phyloP scores from a whole-genome alignment of 2,329 filamentous ascomycete species.

The Lojkania enalia region DNA sequence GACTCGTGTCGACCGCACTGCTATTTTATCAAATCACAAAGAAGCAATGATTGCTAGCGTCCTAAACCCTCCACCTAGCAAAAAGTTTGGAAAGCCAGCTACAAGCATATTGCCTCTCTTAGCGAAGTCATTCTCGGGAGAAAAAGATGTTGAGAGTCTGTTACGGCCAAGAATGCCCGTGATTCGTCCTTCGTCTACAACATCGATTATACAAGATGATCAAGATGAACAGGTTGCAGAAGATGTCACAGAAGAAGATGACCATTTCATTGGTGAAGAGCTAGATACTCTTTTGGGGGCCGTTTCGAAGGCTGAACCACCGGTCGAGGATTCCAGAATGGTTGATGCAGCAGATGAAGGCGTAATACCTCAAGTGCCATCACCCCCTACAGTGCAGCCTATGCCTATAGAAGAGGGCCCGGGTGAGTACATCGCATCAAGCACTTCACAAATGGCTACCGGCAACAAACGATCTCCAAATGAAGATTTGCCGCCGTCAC shows the following conservation, averaged over 20 bases:
- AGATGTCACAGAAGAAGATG: slow-evolving; percentile 57
- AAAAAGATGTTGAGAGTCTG: slow-evolving; percentile 72
- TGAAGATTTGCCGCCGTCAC: slow-evolving; percentile 25
- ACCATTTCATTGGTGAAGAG: slow-evolving; percentile 49
- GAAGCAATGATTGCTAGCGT: slow-evolving; percentile 80
- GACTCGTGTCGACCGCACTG: slow-evolving; percentile 77
- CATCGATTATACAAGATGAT: slow-evolving; percentile 18
- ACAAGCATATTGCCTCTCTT: slow-evolving; percentile 82
- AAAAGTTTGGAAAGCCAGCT: slow-evolving; percentile 62
- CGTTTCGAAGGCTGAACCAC: slow-evolving; percentile 14
- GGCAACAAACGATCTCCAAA: slow-evolving; percentile 28
- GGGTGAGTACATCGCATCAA: background rate
- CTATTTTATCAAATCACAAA: slow-evolving; percentile 70
- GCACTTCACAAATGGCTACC: slow-evolving; percentile 7
- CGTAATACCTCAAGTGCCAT: no score
- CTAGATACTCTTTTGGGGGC: slow-evolving; percentile 28
- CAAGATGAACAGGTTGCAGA: slow-evolving; percentile 20
- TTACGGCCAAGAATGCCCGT: slow-evolving; percentile 56
- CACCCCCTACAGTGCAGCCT: background rate
- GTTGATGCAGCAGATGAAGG: no score
- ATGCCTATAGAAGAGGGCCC: background rate
- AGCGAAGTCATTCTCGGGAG: slow-evolving; percentile 64
- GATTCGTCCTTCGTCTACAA: slow-evolving; percentile 27
- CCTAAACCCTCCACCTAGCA: slow-evolving; percentile 71
- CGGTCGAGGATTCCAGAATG: slow-evolving; percentile 19